A percentile compares a stretch with the other conserved stretches of the same genome.
Conservation (phyloP, 2,329 filamentous ascomycete species). For the Waltergamsia citrina region DNA sequence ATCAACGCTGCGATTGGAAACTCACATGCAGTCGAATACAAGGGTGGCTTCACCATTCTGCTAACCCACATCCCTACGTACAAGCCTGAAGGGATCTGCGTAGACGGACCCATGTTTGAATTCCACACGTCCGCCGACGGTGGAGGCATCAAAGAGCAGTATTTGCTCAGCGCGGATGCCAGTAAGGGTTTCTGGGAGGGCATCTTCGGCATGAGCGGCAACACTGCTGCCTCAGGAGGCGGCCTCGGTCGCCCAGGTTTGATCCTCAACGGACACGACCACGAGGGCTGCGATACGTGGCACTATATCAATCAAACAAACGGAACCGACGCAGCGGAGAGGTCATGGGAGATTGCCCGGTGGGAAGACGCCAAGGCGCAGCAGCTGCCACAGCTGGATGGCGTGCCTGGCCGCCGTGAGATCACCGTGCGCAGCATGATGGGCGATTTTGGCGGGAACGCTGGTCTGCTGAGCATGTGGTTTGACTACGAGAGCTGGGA, state of each 20-base stretch:
- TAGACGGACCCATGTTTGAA: slow-evolving; percentile 73
- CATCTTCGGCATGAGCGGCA: slow-evolving; percentile 67
- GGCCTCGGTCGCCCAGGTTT: slow-evolving; percentile 66
- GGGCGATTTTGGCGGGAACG: slow-evolving; percentile 90
- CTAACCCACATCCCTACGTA: slow-evolving; percentile 89
- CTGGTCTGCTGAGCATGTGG: slow-evolving; percentile 81
- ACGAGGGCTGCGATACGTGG: slow-evolving; percentile 84
- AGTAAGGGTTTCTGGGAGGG: slow-evolving; percentile 73
- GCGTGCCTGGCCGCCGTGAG: slow-evolving; percentile 63
- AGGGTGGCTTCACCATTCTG: slow-evolving; percentile 67
- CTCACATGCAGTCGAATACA: slow-evolving; percentile 49
- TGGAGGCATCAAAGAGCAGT: slow-evolving; percentile 80
- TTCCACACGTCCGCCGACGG: slow-evolving; percentile 60
- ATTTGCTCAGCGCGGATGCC: slow-evolving; percentile 68
- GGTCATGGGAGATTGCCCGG: slow-evolving; percentile 38
- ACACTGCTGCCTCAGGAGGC: slow-evolving; percentile 43
- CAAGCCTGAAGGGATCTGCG: slow-evolving; percentile 73
- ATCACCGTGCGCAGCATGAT: slow-evolving; percentile 97
- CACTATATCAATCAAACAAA: slow-evolving; percentile 66
- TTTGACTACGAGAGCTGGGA: slow-evolving; percentile 64
- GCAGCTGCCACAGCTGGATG: slow-evolving; percentile 26
- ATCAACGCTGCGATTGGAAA: slow-evolving; percentile 59
- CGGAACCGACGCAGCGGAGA: slow-evolving; percentile 25
- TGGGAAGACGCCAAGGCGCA: slow-evolving; percentile 35
- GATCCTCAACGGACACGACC: slow-evolving; percentile 88